A percentile compares a stretch with the other conserved stretches of the same genome.
These are phyloP conservation scores for Wickerhamiella allomyrinae DNA, from an alignment of 805 yeast genomes.

Conservation along the genomic window DNA sequence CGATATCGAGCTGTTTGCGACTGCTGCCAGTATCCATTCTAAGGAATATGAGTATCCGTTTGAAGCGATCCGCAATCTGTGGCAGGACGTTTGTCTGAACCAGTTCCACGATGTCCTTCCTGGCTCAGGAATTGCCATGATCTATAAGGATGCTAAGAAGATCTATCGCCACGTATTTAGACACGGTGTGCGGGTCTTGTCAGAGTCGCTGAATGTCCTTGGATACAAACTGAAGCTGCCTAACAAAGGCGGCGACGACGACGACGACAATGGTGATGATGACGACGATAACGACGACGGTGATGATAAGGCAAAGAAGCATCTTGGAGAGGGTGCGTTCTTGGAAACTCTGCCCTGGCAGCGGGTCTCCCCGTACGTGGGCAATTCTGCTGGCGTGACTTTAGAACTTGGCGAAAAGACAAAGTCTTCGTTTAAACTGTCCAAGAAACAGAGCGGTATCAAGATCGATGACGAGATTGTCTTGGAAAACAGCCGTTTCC, in stretches of 20 bases:
- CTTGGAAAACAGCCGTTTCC: constrained; percentile 47
- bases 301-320: too few relatives aligned
- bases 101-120: constrained; percentile 98
- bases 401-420: too few relatives aligned
- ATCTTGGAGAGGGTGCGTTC: constrained; percentile 6
- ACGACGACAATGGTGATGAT: neutral
- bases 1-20: constrained; percentile 74
- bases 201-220: constrained; percentile 35
- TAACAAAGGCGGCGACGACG: neutral
- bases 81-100: constrained; percentile 83
- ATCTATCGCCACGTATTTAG: constrained; percentile 47
- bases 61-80: constrained; percentile 47
- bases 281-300: neutral
- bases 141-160: constrained; percentile 79
- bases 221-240: constrained; percentile 15
- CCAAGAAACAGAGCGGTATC: neutral
- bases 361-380: constrained; percentile 1
- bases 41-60: constrained; percentile 54
- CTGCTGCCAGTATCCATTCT: constrained; percentile 46
- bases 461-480: constrained; percentile 14
- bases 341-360: constrained; percentile 17
- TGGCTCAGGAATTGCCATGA: constrained; percentile 90
- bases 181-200: constrained; percentile 38
- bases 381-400: neutral
- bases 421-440: too few relatives aligned